Conservation (phyloP, 1,139 yeast species). For the Keqinozyma sinolaborantium region DNA sequence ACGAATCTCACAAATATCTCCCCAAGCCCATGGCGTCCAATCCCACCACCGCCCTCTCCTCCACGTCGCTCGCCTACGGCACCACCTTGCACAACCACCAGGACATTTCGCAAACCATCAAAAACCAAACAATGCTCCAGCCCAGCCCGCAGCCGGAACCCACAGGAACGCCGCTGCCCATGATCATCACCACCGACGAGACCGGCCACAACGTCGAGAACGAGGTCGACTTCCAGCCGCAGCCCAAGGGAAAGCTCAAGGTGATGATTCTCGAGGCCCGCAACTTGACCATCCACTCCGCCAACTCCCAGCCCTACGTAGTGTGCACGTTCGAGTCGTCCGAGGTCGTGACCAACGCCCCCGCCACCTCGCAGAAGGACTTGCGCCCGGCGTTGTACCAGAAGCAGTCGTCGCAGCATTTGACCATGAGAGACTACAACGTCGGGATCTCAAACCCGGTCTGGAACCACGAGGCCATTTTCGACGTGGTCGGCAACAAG, state of each 20-base stretch:
- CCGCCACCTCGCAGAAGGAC: conserved; percentile 53
- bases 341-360: conserved; percentile 83
- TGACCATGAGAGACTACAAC: conserved; percentile 29
- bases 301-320: conserved; percentile 70
- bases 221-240: conserved; percentile 20
- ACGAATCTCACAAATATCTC: conserved; percentile 22
- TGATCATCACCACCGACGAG: conserved; percentile 46
- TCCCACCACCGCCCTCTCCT: conserved; percentile 68
- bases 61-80: conserved; percentile 64
- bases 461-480: conserved; percentile 90
- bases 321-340: conserved; percentile 93
- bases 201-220: conserved; percentile 33
- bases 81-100: conserved; percentile 41
- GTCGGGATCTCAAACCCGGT: conserved; percentile 52
- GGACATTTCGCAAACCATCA: conserved; percentile 5
- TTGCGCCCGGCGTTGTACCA: conserved; percentile 46
- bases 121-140: conserved; percentile 1
- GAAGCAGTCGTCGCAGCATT: conserved; percentile 63
- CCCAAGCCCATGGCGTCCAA: conserved; percentile 33
- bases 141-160: no score
- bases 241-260: conserved; percentile 78
- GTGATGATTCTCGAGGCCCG: conserved; percentile 80
- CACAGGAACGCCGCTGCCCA: no score
- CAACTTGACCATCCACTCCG: conserved; percentile 51
- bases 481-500: conserved; percentile 83